Percentiles rank a stretch among this genome's conserved stretches.
phyloP scores from a whole-genome alignment of 2,329 filamentous ascomycete genomes.

The Microcera coccophila region DNA sequence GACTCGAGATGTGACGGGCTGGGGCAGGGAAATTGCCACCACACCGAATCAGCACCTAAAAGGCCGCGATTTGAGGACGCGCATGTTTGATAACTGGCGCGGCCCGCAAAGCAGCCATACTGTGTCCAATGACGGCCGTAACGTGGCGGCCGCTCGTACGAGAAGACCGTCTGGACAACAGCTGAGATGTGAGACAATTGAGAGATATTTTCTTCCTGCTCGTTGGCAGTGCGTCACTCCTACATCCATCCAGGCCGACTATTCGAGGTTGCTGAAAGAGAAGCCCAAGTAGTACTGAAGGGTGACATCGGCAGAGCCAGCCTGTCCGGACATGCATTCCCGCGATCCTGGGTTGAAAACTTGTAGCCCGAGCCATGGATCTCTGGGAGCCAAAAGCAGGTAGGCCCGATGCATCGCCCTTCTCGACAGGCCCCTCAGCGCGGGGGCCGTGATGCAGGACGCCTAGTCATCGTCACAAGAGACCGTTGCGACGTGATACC shows the following conservation, averaged over 20 bases:
- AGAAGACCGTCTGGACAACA: slow-evolving; percentile 1
- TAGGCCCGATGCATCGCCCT: background rate
- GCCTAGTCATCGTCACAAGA: background rate
- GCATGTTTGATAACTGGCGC: background rate
- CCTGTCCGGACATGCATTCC: background rate
- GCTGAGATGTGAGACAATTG: background rate
- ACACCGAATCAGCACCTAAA: background rate
- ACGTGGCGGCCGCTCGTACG: background rate
- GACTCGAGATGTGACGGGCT: background rate
- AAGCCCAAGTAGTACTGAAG: background rate
- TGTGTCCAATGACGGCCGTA: background rate
- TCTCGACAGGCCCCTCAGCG: background rate
- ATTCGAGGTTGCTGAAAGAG: background rate
- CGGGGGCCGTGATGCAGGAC: background rate
- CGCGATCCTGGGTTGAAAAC: background rate
- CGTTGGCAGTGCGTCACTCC: background rate
- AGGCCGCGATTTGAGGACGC: background rate
- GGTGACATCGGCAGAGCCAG: background rate
- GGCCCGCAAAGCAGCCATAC: background rate
- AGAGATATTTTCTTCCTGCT: background rate
- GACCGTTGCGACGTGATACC: background rate
- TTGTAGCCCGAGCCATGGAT: background rate
- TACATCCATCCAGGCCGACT: background rate
- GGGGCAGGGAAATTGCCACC: background rate
- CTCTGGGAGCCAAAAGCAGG: background rate